Evolutionary conservation across 2,329 filamentous ascomycete genomes (phyloP), one percentile per base, ranked within the genome.

Genomic region (Cladobotryum mycophilum): DNA sequence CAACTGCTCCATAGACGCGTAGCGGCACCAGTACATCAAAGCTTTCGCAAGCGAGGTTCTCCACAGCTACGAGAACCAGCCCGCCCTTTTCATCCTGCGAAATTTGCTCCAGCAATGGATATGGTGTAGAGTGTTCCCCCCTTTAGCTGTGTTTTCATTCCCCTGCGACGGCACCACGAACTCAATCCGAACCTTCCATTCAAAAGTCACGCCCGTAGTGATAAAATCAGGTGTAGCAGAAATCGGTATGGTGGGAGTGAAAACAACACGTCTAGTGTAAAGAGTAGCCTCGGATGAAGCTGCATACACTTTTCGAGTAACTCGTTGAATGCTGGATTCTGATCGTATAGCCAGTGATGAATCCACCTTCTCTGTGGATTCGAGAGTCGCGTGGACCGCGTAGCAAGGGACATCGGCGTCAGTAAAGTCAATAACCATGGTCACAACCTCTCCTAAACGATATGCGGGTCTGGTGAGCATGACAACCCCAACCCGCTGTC

Each of bases 21-120:
- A 96, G 72, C 22, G 90, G 90, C 42, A 96, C 89, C 34, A 84
- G 82, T 42, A 95, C 87, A 67, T 96, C 90, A 68, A 96, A 96
- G 60, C 88, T 95, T 72, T 96, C 90, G 60, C 89, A 92, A 8
- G 84, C 78, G 47, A 96, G 62, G 55, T 83, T 82, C 70, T 95
- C 88, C 46, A 86, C 81, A 0, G 88, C 88, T 14, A 89, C 88
- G 47, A 91, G 74, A 13, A 93, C 79, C 20, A 80, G 68, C 1
- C 84, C 80, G 2, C 89, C 89, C 40, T 89, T 77, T 57, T 95
- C 88, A 63, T 96, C 89, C 46, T 81, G 79, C 6, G 84, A 84
- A 11, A 93, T 80, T 60, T 88, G 82, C 64, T 96, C 91, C 38
- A 96, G 69, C n/a, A 96, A 67, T 4, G 78, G 76, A 40, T 65